Evolutionary conservation across 1,139 yeast genomes (phyloP).

Genomic region (Pichia sp.): DNA sequence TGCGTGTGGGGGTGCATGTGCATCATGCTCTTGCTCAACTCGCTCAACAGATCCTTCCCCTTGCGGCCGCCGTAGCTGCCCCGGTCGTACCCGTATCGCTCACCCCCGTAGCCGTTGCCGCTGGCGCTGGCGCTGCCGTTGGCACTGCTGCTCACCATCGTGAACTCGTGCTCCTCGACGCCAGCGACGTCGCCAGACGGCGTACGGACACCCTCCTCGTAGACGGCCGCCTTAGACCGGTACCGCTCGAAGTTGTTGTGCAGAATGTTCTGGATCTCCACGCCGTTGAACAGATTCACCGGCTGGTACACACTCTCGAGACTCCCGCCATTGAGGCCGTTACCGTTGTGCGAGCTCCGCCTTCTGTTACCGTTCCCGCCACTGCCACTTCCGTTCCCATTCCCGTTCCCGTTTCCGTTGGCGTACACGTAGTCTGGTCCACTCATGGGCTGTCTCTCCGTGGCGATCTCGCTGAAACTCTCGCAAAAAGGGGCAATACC

Average conservation of each 20-base stretch:
- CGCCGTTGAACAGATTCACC: constrained; percentile 5
- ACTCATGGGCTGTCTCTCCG: not conserved
- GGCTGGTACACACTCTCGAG: not conserved
- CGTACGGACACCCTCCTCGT: not conserved
- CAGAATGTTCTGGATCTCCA: not conserved
- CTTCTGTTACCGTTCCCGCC: constrained; percentile 8
- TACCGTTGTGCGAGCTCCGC: constrained; percentile 5
- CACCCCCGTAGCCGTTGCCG: not conserved
- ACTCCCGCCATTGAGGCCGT: not conserved
- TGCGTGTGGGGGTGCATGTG: not conserved
- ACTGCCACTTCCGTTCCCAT: not conserved
- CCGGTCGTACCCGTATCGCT: not conserved
- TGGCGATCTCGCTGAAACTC: not conserved
- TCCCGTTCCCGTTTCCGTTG: not conserved
- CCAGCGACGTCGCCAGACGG: not conserved
- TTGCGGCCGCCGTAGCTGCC: not conserved
- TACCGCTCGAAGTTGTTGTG: not conserved
- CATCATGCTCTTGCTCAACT: constrained; percentile 20
- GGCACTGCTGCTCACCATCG: not conserved
- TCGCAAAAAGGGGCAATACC: not conserved
- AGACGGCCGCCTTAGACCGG: not conserved
- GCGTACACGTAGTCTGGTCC: not conserved
- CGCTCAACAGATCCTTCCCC: constrained; percentile 22
- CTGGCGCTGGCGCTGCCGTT: not conserved
- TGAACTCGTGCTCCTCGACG: not conserved